phyloP scores from a whole-genome alignment of 805 yeast species.

The Barnettozyma pratensis region DNA sequence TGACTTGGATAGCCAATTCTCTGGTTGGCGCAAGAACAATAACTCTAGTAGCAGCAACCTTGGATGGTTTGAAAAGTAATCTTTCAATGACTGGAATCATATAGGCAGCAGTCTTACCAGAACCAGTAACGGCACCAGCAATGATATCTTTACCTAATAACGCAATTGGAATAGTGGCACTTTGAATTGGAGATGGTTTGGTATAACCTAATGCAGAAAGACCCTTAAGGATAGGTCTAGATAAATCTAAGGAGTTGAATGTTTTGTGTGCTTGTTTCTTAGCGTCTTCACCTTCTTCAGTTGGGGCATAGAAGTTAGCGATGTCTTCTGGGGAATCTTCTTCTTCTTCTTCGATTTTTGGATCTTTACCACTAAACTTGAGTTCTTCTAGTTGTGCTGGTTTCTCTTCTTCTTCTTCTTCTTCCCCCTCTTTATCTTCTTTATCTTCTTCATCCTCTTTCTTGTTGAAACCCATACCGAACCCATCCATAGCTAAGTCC shows the following conservation, averaged over 20 bases:
- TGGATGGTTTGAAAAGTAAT: constrained; percentile 80
- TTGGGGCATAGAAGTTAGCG: constrained; percentile 67
- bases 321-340: constrained; percentile 79
- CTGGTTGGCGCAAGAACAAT: constrained; percentile 93
- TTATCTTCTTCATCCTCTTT: constrained; percentile 22
- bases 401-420: constrained; percentile 30
- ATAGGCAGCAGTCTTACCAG: constrained; percentile 99
- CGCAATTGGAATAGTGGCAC: constrained; percentile 91
- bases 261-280: constrained; percentile 48
- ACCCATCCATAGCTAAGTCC: constrained; percentile 42
- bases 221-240: constrained; percentile 88
- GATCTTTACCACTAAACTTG: constrained; percentile 26
- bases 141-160: constrained; percentile 92
- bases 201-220: constrained; percentile 73
- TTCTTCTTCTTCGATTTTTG: constrained; percentile 29
- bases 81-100: constrained; percentile 95
- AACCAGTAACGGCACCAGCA: constrained; percentile 99
- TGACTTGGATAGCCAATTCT: constrained; percentile 94
- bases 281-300: constrained; percentile 49
- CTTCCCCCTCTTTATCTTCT: constrained; percentile 26
- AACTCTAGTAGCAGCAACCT: constrained; percentile 84
- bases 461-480: constrained; percentile 31
- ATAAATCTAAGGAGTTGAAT: constrained; percentile 73
- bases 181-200: constrained; percentile 92
- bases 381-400: constrained; percentile 29